Conservation (phyloP, 1,284 basidiomycete species). For the Ustilago cynodontis region DNA sequence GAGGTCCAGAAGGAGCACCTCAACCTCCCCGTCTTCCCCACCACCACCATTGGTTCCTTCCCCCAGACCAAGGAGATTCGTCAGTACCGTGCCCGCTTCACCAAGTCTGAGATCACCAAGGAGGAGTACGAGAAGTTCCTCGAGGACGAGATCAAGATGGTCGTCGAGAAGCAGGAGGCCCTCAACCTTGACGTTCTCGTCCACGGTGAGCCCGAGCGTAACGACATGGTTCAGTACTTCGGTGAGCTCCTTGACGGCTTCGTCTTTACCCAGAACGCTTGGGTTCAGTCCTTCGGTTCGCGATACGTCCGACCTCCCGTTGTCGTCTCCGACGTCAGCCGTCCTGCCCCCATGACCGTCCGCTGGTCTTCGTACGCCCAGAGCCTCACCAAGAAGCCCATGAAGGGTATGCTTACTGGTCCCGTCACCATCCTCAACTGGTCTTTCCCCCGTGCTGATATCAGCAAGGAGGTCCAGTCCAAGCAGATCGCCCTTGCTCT, state of each 20-base stretch:
- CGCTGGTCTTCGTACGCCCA: constrained; percentile 97
- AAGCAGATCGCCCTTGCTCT: constrained; percentile 98
- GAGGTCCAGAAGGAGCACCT: constrained; percentile 90
- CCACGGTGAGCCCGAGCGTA: constrained; percentile 98
- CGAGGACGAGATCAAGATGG: constrained; percentile 94
- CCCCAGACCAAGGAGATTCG: constrained; percentile 94
- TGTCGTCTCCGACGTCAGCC: constrained; percentile 97
- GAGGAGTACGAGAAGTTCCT: constrained; percentile 97
- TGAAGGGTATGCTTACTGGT: constrained; percentile 99
- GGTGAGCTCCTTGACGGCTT: constrained; percentile 96
- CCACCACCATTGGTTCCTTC: constrained; percentile 99
- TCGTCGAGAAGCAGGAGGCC: constrained; percentile 96
- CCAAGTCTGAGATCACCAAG: constrained; percentile 89
- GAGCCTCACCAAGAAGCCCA: constrained; percentile 90
- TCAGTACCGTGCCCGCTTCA: constrained; percentile 72
- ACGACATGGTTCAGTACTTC: constrained; percentile 99
- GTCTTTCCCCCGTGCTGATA: constrained; percentile 99
- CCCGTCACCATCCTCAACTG: constrained; percentile 88
- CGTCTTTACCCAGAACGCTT: constrained; percentile 97
- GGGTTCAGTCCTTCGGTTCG: constrained; percentile 92
- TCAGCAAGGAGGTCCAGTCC: constrained; percentile 95
- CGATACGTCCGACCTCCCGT: constrained; percentile 99
- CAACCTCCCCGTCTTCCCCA: constrained; percentile 95
- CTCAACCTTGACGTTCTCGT: constrained; percentile 96
- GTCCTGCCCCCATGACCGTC: constrained; percentile 93